Evolutionary conservation across 371 early-diverging fungal genomes (phyloP), one percentile per base, ranked within the genome.

Genomic region (Rhizopus sp.): DNA sequence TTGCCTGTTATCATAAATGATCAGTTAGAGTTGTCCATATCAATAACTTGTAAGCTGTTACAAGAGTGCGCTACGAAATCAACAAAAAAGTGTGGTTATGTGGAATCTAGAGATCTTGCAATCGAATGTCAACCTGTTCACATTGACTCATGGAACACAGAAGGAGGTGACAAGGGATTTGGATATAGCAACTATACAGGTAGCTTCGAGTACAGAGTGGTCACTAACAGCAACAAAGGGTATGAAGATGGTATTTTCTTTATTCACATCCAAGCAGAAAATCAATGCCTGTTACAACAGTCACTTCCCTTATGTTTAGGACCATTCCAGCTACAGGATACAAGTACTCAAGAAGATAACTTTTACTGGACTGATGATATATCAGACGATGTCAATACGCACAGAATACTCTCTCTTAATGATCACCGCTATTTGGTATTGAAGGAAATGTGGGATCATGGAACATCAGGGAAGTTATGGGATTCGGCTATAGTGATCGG

Each of bases 401-500:
- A 40, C 9, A 4, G 40, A 1, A 41, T 48, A 10, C 41, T 41
- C 30, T 15, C 40, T 16, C n/a, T 57, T 50, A 30, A 40, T 1
- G 56, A 64, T 30, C 10, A 34, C 3, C 41, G 50, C 1, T 57
- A 49, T 34, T 33, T 65, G 15, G 29, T 85, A 1, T 60, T 85
- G n/a, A 72, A 75, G 15, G 86, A 85, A 53, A 54, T 62, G 2
- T 81, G 83, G 81, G 69, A 74, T 7, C 46, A 60, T 7, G 75
- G 77, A 0, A 80, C 84, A 23, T 80, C 83, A 10, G 86, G 84
- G 7, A 84, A 83, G 44, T 61, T 81, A 31, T 85, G 86, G 86
- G 84, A 85, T 59, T 82, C 86, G 0, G 84, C 86, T 0, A 66
- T 83, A 33, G 76, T 77, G 0, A 17, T 85, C 12, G 66, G 73